Evolutionary conservation across 202 grass and related monocot genomes (phyloP).

Genomic region (Musa balbisiana): DNA sequence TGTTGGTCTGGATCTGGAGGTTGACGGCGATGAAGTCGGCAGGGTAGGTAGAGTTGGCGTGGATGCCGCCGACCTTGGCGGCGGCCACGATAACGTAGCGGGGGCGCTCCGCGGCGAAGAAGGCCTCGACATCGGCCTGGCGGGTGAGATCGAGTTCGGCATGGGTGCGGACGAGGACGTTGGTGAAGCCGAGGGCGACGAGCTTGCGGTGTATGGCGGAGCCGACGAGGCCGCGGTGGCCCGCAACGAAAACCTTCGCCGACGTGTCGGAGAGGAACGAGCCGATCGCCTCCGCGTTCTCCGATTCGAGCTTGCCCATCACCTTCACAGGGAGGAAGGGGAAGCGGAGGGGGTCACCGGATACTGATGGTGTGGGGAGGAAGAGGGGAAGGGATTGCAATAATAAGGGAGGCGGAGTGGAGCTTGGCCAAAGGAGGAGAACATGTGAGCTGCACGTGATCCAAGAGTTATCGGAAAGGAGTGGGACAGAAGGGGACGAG

Average conservation of each 20-base stretch:
- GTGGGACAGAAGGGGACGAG: too few relatives aligned
- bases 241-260: conserved; percentile 57
- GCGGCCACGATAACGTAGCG: conserved; percentile 67
- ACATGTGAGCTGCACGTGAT: background rate
- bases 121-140: conserved; percentile 51
- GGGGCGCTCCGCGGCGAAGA: conserved; percentile 52
- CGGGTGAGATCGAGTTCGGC: conserved; percentile 64
- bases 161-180: conserved; percentile 49
- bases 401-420: background rate
- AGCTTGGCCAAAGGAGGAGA: too few relatives aligned
- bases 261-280: conserved; percentile 59
- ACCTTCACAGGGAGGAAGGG: background rate
- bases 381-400: background rate
- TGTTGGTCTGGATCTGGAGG: conserved; percentile 69
- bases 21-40: conserved; percentile 70
- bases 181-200: conserved; percentile 53
- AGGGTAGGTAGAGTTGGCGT: conserved; percentile 68
- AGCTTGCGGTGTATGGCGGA: conserved; percentile 58
- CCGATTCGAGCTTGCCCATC: background rate
- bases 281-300: background rate
- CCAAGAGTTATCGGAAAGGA: background rate
- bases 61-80: conserved; percentile 78
- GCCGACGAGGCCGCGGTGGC: conserved; percentile 59
- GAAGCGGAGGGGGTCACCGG: background rate
- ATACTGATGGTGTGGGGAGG: background rate